phyloP scores from a whole-genome alignment of 345 rosid genomes.

The Citrus unshiu region DNA sequence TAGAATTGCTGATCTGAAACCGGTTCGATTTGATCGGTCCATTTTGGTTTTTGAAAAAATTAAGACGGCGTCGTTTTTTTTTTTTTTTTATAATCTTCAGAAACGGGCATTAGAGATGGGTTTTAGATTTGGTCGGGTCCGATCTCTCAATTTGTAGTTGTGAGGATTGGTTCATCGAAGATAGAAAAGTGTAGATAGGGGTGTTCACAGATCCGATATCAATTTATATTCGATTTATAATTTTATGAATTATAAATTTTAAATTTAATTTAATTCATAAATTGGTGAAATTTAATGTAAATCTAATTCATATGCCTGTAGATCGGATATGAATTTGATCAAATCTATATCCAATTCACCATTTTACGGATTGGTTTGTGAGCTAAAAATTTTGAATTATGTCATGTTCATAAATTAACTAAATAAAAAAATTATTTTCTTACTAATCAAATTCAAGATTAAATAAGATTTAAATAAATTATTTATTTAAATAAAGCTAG shows the following conservation, averaged over 20 bases:
- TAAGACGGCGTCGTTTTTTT: neutral
- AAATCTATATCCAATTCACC: fast-evolving
- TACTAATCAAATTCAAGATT: too few relatives aligned
- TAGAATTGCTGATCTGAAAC: neutral
- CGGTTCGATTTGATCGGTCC: neutral
- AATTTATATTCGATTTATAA: too few relatives aligned
- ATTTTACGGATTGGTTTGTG: fast-evolving
- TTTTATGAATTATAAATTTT: too few relatives aligned
- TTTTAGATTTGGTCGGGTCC: neutral
- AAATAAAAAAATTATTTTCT: too few relatives aligned
- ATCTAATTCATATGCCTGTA: fast-evolving
- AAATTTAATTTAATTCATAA: too few relatives aligned
- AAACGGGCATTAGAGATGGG: neutral
- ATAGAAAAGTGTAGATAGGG: too few relatives aligned
- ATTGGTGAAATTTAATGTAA: fast-evolving
- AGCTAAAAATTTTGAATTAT: too few relatives aligned
- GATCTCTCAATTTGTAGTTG: too few relatives aligned
- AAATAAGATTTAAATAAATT: too few relatives aligned
- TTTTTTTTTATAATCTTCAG: neutral
- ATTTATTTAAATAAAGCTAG: too few relatives aligned
- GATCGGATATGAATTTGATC: fast-evolving
- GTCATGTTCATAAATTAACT: fast-evolving
- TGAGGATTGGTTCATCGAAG: too few relatives aligned
- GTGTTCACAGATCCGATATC: fast-evolving
- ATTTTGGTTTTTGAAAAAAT: neutral